phyloP scores from a whole-genome alignment of 202 grass and related monocot species.

The Setaria italica region DNA sequence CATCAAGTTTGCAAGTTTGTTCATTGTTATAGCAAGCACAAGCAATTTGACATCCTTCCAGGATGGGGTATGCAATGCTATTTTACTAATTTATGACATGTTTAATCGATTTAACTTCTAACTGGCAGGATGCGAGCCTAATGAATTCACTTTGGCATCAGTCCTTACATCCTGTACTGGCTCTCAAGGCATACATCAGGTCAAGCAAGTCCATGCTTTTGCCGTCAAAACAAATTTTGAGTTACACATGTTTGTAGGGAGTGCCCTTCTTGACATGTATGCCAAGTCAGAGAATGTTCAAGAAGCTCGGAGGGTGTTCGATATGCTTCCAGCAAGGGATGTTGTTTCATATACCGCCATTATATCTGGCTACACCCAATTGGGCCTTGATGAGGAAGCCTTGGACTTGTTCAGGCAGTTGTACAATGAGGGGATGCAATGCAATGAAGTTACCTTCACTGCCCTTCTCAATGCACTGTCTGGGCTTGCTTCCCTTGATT shows the following conservation, averaged over 20 bases:
- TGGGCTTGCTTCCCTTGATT: slow-evolving; percentile 69
- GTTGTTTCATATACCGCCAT: slow-evolving; percentile 76
- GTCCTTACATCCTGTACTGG: slow-evolving; percentile 62
- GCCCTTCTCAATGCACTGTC: slow-evolving; percentile 73
- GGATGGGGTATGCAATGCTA: slow-evolving; percentile 23
- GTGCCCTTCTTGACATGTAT: slow-evolving; percentile 80
- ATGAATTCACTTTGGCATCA: slow-evolving; percentile 70
- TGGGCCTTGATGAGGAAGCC: slow-evolving; percentile 75
- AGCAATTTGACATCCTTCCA: slow-evolving; percentile 19
- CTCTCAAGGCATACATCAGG: slow-evolving; percentile 39
- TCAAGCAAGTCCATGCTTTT: slow-evolving; percentile 72
- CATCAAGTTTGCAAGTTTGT: slow-evolving; percentile 30
- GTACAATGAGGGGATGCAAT: slow-evolving; percentile 72
- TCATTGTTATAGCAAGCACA: slow-evolving; percentile 1
- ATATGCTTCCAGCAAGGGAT: slow-evolving; percentile 72
- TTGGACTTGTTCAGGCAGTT: slow-evolving; percentile 65
- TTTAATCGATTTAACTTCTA: slow-evolving; percentile 36
- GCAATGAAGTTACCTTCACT: slow-evolving; percentile 75
- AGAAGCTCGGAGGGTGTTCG: slow-evolving; percentile 67
- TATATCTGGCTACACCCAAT: slow-evolving; percentile 66
- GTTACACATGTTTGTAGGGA: slow-evolving; percentile 71
- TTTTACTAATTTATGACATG: slow-evolving; percentile 20
- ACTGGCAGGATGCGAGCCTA: slow-evolving; percentile 67
- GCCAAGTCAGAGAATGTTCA: slow-evolving; percentile 62
- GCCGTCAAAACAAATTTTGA: slow-evolving; percentile 68